These are phyloP conservation scores for Backusella tarrabulga DNA, from an alignment of 192 early-diverging fungal species.

Conservation along the genomic window DNA sequence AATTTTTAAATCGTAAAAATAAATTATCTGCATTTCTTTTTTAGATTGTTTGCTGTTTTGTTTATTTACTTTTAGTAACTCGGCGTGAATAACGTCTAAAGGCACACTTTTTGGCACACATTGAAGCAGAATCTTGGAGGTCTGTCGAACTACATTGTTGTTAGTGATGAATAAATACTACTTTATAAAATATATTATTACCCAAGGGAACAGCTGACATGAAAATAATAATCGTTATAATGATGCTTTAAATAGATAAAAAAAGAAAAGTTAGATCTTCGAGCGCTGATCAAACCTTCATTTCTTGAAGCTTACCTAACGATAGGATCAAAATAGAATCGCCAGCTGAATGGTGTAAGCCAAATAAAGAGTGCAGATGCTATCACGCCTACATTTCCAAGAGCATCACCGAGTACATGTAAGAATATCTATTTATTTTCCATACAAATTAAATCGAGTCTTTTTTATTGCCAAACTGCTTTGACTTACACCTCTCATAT, in stretches of 20 bases:
- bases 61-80: conserved; percentile 49
- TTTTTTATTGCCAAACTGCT: not conserved
- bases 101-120: conserved; percentile 69
- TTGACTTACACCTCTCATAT: conserved; percentile 48
- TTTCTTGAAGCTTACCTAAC: conserved; percentile 48
- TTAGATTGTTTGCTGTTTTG: not conserved
- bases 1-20: not conserved
- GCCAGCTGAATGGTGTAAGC: conserved; percentile 64
- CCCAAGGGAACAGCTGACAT: conserved; percentile 45
- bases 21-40: not conserved
- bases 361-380: conserved; percentile 76
- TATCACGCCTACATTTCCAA: conserved; percentile 89
- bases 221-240: conserved; percentile 67
- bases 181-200: conserved; percentile 10
- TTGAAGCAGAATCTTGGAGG: conserved; percentile 80
- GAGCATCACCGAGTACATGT: conserved; percentile 88
- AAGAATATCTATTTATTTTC: conserved; percentile 60
- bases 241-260: conserved; percentile 39
- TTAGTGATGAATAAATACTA: not conserved
- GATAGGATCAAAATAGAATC: conserved; percentile 84
- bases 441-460: not conserved
- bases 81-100: conserved; percentile 59
- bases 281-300: not conserved
- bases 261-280: not conserved
- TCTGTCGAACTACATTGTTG: conserved; percentile 43